Conservation (phyloP, 164 flowering plant species). For the Saururus chinensis region DNA sequence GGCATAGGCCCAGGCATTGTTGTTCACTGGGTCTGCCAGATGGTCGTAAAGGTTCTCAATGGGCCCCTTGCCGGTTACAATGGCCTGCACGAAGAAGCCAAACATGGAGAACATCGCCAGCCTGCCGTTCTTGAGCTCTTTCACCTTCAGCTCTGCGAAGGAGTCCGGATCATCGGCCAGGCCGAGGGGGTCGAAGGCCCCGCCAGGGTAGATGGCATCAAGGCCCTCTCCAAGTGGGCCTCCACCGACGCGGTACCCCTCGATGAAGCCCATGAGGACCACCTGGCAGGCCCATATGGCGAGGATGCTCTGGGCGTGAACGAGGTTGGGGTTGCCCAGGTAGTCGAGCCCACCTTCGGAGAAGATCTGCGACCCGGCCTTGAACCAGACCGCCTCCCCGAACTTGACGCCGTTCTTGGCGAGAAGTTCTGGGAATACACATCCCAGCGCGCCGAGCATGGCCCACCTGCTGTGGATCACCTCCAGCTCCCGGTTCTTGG, state of each 20-base stretch:
- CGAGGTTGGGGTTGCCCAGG: conserved; percentile 19
- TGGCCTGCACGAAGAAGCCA: conserved; percentile 81
- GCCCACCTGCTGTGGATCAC: conserved; percentile 22
- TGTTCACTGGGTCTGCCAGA: conserved; percentile 58
- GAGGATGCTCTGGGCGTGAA: conserved; percentile 23
- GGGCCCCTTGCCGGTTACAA: conserved; percentile 76
- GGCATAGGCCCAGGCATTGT: conserved; percentile 83
- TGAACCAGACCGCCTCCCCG: conserved; percentile 22
- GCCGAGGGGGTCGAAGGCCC: conserved; percentile 43
- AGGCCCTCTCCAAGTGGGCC: conserved; percentile 21
- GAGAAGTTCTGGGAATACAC: conserved; percentile 17
- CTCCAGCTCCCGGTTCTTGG: conserved; percentile 20
- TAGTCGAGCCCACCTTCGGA: conserved; percentile 21
- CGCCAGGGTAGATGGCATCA: conserved; percentile 18
- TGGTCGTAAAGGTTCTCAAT: conserved; percentile 74
- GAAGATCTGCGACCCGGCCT: conserved; percentile 22
- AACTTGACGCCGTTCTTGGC: conserved; percentile 18
- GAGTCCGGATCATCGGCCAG: conserved; percentile 81
- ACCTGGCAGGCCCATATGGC: conserved; percentile 22
- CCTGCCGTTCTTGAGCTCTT: conserved; percentile 69
- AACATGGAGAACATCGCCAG: conserved; percentile 77
- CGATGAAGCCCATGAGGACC: conserved; percentile 20
- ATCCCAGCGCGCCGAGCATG: conserved; percentile 18
- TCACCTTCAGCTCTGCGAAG: conserved; percentile 72
- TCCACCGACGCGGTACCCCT: conserved; percentile 18